A percentile compares a stretch with the other conserved stretches of the same genome.
These are phyloP conservation scores for Penicillium sp. DNA, from an alignment of 2,329 filamentous ascomycete species.

Conservation along the genomic window DNA sequence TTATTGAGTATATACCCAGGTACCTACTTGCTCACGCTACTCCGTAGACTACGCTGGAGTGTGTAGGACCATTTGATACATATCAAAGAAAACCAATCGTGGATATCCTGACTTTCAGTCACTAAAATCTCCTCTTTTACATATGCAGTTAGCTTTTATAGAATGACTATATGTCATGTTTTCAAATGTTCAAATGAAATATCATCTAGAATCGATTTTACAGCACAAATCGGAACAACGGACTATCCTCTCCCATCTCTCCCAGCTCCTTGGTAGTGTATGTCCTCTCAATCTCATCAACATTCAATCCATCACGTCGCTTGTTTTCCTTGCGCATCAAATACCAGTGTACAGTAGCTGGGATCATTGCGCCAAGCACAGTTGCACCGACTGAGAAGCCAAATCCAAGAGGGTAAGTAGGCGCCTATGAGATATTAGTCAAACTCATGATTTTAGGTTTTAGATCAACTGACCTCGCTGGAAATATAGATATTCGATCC, in stretches of 20 bases:
- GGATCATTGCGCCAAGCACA: slow-evolving; percentile 3
- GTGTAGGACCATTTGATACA: too few species aligned
- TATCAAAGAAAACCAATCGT: too few species aligned
- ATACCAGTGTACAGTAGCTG: slow-evolving; percentile 11
- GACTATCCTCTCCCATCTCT: slow-evolving; percentile 34
- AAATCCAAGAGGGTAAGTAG: slow-evolving; percentile 13
- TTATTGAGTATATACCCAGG: too few species aligned
- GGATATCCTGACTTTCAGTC: too few species aligned
- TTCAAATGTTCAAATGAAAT: background rate
- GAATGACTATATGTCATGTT: too few species aligned
- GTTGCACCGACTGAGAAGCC: slow-evolving; percentile 5
- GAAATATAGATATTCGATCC: slow-evolving; percentile 26
- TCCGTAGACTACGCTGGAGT: too few species aligned
- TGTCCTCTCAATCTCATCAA: slow-evolving; percentile 26
- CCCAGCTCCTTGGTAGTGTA: slow-evolving; percentile 34
- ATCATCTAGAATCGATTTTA: background rate
- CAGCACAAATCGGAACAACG: slow-evolving; percentile 28
- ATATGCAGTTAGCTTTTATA: too few species aligned
- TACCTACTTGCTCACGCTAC: too few species aligned
- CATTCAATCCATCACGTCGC: slow-evolving; percentile 23
- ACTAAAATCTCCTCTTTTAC: too few species aligned
- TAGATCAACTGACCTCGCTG: background rate
- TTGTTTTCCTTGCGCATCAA: slow-evolving; percentile 24
- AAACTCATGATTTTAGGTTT: too few species aligned
- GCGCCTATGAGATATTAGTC: background rate